phyloP scores from a whole-genome alignment of 495 filamentous ascomycete genomes.

The Immersiella caudata region DNA sequence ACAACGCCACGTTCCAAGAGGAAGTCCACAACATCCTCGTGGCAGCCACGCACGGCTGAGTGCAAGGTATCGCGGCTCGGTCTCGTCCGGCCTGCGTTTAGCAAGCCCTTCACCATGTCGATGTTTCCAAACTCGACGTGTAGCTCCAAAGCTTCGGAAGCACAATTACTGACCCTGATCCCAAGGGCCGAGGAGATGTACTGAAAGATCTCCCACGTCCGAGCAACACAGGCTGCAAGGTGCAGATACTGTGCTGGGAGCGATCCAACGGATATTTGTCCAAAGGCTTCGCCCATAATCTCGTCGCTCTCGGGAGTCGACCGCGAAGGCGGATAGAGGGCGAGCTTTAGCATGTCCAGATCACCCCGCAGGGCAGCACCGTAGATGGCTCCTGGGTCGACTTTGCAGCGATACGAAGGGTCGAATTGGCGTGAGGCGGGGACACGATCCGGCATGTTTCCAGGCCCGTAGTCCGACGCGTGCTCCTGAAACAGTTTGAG shows the following conservation, averaged over 20 bases:
- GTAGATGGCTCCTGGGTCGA: background rate
- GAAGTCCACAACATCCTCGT: background rate
- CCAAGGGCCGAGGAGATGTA: background rate
- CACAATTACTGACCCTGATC: background rate
- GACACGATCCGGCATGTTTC: no score
- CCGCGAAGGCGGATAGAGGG: background rate
- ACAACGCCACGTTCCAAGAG: background rate
- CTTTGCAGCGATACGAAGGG: background rate
- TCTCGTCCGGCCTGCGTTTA: background rate
- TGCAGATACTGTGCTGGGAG: background rate
- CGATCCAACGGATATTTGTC: background rate
- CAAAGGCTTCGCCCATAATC: background rate
- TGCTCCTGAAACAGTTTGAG: background rate
- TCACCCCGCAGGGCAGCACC: background rate
- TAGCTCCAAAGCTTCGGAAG: background rate
- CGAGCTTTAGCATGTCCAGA: background rate
- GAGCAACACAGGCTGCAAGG: background rate
- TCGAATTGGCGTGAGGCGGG: no score
- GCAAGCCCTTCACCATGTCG: background rate
- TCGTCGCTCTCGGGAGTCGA: background rate
- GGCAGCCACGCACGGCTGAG: background rate
- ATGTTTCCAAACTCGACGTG: background rate
- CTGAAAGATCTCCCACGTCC: background rate
- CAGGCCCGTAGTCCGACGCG: background rate
- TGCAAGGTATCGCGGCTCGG: background rate